A percentile compares a stretch with the other conserved stretches of the same genome.
phyloP scores from a whole-genome alignment of 768 basidiomycete species.

The Boletus rubescentipes region DNA sequence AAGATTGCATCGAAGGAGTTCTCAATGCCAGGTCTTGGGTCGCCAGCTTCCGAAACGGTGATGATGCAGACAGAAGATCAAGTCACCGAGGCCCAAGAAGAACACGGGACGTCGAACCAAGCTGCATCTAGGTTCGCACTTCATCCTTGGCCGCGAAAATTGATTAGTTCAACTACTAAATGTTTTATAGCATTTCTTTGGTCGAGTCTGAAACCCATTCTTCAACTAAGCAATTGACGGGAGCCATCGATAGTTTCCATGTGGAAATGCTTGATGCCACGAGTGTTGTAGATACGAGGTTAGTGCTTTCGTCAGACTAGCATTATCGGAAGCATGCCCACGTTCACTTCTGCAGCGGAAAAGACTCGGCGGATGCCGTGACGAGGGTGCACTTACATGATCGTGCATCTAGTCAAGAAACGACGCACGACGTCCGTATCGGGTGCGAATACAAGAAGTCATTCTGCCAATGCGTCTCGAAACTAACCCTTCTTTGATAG shows the following conservation, averaged over 20 bases:
- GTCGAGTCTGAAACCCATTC: background rate
- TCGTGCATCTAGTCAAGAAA: background rate
- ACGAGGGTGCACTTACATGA: no score
- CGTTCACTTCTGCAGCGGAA: background rate
- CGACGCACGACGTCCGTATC: background rate
- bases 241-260: background rate
- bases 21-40: background rate
- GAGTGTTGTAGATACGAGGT: background rate
- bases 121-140: background rate
- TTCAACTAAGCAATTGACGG: background rate
- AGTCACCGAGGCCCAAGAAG: background rate
- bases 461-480: background rate
- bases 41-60: no score
- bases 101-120: background rate
- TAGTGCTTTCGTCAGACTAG: background rate
- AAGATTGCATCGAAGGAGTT: background rate
- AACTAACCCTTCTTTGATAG: background rate
- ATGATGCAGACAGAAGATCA: background rate
- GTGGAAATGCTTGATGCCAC: background rate
- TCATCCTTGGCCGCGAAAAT: background rate
- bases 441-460: constrained; percentile 6
- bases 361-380: background rate
- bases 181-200: background rate
- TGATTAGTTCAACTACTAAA: background rate
- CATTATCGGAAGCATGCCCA: background rate